phyloP scores from a whole-genome alignment of 106 monocot genomes.

The Chionographis japonica region DNA sequence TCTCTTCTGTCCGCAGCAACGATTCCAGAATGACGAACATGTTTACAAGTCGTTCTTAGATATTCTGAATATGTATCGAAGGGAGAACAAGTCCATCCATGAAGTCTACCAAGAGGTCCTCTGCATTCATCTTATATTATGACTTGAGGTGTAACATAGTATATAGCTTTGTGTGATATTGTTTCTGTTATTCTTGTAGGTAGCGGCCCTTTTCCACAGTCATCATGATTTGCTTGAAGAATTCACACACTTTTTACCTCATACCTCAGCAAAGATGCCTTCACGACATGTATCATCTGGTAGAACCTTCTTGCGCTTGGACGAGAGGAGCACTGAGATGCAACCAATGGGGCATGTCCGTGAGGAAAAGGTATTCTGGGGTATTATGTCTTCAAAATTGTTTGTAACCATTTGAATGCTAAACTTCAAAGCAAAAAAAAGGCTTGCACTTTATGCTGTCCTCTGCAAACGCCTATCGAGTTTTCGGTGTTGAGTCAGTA shows the following conservation, averaged over 20 bases:
- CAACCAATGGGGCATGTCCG: slow-evolving; percentile 23
- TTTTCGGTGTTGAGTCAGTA: neutral
- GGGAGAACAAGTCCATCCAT: slow-evolving; percentile 81
- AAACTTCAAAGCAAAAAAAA: too few species aligned
- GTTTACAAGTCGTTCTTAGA: slow-evolving; percentile 96
- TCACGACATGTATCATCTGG: slow-evolving; percentile 36
- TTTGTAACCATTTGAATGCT: too few species aligned
- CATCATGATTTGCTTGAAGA: slow-evolving; percentile 63
- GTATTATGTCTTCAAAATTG: neutral
- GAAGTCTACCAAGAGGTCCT: slow-evolving; percentile 90
- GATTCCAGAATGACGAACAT: slow-evolving; percentile 80
- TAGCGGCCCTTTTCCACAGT: slow-evolving; percentile 37
- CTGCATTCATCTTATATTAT: neutral
- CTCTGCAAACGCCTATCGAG: too few species aligned
- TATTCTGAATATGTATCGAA: slow-evolving; percentile 95
- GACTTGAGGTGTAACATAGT: neutral
- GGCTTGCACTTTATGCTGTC: too few species aligned
- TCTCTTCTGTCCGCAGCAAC: slow-evolving; percentile 54
- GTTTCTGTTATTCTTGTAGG: slow-evolving; percentile 22
- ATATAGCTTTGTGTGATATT: neutral
- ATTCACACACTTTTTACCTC: slow-evolving; percentile 52
- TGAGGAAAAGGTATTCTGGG: slow-evolving; percentile 42
- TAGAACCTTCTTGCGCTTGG: slow-evolving; percentile 46
- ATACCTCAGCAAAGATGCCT: slow-evolving; percentile 39
- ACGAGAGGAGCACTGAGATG: slow-evolving; percentile 51